Evolutionary conservation across 768 basidiomycete species (phyloP).

Genomic region (Gautieria morchelliformis): DNA sequence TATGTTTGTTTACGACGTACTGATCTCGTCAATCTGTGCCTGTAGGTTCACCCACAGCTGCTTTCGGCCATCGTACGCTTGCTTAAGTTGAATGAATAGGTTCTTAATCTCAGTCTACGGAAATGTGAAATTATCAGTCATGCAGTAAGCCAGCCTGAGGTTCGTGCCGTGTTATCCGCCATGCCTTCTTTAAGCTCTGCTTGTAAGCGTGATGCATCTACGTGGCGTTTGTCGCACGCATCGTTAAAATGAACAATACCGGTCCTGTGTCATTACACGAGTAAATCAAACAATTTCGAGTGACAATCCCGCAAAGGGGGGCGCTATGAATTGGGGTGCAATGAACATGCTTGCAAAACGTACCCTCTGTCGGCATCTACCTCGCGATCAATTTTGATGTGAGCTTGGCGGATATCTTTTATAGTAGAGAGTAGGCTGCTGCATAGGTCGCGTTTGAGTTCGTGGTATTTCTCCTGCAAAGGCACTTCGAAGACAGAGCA

Average conservation of each 20-base stretch:
- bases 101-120: constrained; percentile 2
- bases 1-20: not conserved
- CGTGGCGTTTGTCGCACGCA: constrained; percentile 6
- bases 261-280: not conserved
- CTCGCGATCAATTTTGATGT: not conserved
- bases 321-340: too few species aligned
- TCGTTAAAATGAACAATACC: constrained; percentile 2
- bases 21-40: not conserved
- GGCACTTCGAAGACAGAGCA: not conserved
- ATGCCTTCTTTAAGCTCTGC: constrained; percentile 1
- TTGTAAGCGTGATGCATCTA: not conserved
- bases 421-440: not conserved
- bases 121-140: not conserved
- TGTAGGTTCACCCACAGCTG: constrained; percentile 4
- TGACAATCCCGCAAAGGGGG: too few species aligned
- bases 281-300: not conserved
- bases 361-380: constrained; percentile 6
- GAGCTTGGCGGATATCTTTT: constrained; percentile 5
- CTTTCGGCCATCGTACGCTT: not conserved
- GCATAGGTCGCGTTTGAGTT: constrained; percentile 5
- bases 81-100: constrained; percentile 1
- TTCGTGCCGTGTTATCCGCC: not conserved
- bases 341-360: not conserved
- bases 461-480: not conserved
- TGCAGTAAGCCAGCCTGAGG: not conserved